Evolutionary conservation across 768 basidiomycete species (phyloP), one percentile per base, ranked within the genome.

Genomic region (Mycena venus): DNA sequence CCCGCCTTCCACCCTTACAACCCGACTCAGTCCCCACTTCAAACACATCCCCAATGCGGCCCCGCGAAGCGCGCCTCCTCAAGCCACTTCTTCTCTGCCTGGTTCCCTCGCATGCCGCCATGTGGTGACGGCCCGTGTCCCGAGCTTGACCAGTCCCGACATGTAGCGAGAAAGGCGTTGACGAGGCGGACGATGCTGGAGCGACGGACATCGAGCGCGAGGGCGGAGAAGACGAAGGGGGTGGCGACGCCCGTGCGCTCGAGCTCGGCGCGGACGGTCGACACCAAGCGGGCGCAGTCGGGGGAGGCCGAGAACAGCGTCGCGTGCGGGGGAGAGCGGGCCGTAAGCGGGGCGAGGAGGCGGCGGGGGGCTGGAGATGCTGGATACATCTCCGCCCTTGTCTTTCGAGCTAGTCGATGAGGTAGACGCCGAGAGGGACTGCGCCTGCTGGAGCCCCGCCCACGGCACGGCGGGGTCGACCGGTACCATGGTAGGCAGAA

Each of bases 21-120:
- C 90, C 32, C 96, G 86, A 3, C 92, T 94, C 8, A 99, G 89
- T 34, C 93, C 96, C 98, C 98, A 99, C 29, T 97, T 92, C 36
- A 99, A 86, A 78, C 94, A 91, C 93, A 97, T 97, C 6, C 94
- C 96, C 17, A 99, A 73, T 97, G 93, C 15, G 95, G 93, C 8
- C 92, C 92, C 0, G 96, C 95, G 79, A 98, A 95, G 42, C 86
- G 85, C 2, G 96, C 93, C 80, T 98, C 97, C 77, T 96, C 93
- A 53, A 90, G 87, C 92, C 93, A 95, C 62, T 87, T 86, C 31
- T 78, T n/a, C n/a, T n/a, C n/a, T n/a, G n/a, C n/a, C n/a, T n/a
- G n/a, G n/a, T n/a, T n/a, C n/a, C n/a, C n/a, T n/a, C n/a, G n/a
- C n/a, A n/a, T n/a, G n/a, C 78, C 60, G n/a, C n/a, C n/a, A n/a